A percentile compares a stretch with the other conserved stretches of the same genome.
phyloP scores from a whole-genome alignment of 1,284 basidiomycete genomes.

The Trichosporon ovoides region DNA sequence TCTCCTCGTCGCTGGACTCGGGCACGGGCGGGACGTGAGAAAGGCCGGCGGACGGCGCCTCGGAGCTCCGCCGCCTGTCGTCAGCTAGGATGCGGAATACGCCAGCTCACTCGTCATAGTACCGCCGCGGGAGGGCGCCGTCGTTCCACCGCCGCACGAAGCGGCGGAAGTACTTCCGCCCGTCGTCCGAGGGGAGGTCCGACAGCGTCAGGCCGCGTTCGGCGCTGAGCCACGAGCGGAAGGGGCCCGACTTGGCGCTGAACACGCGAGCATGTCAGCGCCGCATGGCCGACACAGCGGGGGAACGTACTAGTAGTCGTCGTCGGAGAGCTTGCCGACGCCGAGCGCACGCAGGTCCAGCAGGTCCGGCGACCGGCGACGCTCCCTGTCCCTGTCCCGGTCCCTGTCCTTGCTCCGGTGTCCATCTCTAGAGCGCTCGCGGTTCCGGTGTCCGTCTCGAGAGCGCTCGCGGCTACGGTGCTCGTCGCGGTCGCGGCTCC shows the following conservation, averaged over 20 bases:
- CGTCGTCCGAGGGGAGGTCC: constrained; percentile 37
- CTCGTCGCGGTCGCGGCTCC: not conserved
- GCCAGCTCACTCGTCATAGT: constrained; percentile 22
- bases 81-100: not conserved
- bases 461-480: constrained; percentile 3
- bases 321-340: constrained; percentile 35
- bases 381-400: constrained; percentile 5
- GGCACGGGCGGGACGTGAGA: not conserved
- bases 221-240: constrained; percentile 40
- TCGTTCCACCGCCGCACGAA: constrained; percentile 49
- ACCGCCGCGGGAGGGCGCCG: constrained; percentile 34
- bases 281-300: not conserved
- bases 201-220: constrained; percentile 43
- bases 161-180: constrained; percentile 46
- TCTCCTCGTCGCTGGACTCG: constrained; percentile 11
- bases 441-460: constrained; percentile 10
- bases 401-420: not conserved
- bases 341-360: constrained; percentile 39
- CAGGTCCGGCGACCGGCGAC: constrained; percentile 27
- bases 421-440: not conserved
- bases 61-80: constrained; percentile 4
- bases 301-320: constrained; percentile 46
- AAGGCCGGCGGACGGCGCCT: constrained; percentile 1
- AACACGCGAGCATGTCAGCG: not conserved
- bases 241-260: constrained; percentile 34